Evolutionary conservation across 23 red algal genomes (phyloP).

Genomic region (Gracilariopsis chorda): DNA sequence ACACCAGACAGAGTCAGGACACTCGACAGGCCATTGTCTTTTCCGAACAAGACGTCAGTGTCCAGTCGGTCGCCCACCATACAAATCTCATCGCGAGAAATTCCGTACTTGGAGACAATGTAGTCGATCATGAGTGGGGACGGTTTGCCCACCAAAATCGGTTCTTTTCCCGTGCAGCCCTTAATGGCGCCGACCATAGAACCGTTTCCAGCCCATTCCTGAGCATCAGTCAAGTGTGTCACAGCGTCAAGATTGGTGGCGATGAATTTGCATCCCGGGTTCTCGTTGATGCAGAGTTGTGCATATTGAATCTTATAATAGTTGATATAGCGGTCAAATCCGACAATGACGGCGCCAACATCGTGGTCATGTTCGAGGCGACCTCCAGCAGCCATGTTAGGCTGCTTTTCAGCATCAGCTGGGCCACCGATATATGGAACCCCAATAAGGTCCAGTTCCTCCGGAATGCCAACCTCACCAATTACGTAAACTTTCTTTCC

Average conservation of each 20-base stretch:
- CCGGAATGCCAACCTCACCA: slow-evolving; percentile 87
- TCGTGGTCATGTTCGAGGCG: slow-evolving; percentile 86
- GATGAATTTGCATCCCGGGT: slow-evolving; percentile 88
- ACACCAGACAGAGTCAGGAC: slow-evolving; percentile 89
- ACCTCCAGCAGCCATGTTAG: slow-evolving; percentile 82
- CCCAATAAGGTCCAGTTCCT: slow-evolving; percentile 87
- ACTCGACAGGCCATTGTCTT: slow-evolving; percentile 86
- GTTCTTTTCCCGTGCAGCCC: slow-evolving; percentile 92
- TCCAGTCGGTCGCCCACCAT: slow-evolving; percentile 99
- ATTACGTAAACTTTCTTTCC: slow-evolving; percentile 99
- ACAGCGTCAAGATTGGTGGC: slow-evolving; percentile 97
- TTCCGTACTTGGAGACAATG: slow-evolving; percentile 84
- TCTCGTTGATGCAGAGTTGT: slow-evolving; percentile 95
- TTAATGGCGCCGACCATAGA: slow-evolving; percentile 99
- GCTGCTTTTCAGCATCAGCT: slow-evolving; percentile 80
- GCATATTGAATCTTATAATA: slow-evolving; percentile 99
- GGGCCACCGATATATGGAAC: slow-evolving; percentile 91
- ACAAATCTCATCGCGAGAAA: slow-evolving; percentile 84
- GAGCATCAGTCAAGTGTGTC: slow-evolving; percentile 97
- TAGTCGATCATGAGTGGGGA: slow-evolving; percentile 94
- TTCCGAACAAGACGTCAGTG: slow-evolving; percentile 98
- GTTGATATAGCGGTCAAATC: slow-evolving; percentile 98
- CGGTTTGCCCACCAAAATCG: slow-evolving; percentile 98
- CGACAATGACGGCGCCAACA: slow-evolving; percentile 98
- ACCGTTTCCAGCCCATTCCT: slow-evolving; percentile 99